Evolutionary conservation across 441 rosid genomes (phyloP).

Genomic region (Populus hybrid): DNA sequence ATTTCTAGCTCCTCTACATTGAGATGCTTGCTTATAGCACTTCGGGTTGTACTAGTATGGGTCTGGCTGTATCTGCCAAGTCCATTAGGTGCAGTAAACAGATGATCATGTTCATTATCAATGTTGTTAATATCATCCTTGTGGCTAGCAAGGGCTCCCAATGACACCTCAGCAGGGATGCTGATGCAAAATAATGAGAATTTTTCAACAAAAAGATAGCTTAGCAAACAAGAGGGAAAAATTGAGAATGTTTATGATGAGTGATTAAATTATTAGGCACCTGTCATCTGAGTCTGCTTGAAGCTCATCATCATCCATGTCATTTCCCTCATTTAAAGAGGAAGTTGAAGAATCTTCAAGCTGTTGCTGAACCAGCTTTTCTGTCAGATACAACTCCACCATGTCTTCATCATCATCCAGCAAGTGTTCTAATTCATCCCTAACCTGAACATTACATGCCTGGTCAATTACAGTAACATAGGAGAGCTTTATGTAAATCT

Average conservation of each 20-base stretch:
- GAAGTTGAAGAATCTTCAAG: conserved; percentile 59
- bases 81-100: conserved; percentile 37
- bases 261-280: conserved; percentile 27
- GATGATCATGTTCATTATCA: conserved; percentile 41
- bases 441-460: conserved; percentile 39
- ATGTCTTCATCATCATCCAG: conserved; percentile 93
- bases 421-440: conserved; percentile 80
- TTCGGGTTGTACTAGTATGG: conserved; percentile 50
- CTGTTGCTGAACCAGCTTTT: conserved; percentile 51
- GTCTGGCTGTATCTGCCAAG: conserved; percentile 55
- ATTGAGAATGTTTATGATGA: background rate
- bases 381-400: conserved; percentile 96
- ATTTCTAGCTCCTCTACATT: conserved; percentile 87
- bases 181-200: conserved; percentile 28
- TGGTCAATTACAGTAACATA: background rate
- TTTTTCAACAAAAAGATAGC: conserved; percentile 5
- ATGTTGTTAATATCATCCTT: conserved; percentile 39
- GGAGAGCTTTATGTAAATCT: background rate
- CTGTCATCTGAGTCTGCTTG: conserved; percentile 52
- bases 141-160: conserved; percentile 32
- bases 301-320: conserved; percentile 45
- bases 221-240: background rate
- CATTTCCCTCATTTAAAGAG: conserved; percentile 53
- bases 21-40: conserved; percentile 55
- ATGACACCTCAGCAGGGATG: conserved; percentile 44